Percentiles rank a stretch among this genome's conserved stretches.
Conservation (phyloP, 805 yeast species). For the Saccharomycopsis guyanensis region DNA sequence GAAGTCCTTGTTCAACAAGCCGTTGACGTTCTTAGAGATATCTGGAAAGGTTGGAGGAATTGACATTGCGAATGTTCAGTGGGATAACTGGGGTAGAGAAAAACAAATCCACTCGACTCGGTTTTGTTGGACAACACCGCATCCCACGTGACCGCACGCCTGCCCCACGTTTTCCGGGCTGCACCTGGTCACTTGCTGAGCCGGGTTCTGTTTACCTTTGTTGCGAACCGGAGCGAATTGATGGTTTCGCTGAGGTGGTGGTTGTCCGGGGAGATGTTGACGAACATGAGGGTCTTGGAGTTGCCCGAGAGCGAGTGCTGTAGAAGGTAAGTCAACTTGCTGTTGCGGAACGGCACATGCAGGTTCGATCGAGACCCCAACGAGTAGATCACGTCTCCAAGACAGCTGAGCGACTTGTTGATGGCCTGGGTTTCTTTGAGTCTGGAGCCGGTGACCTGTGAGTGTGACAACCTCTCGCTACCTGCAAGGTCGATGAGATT, state of each 20-base stretch:
- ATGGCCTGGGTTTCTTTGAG: slow-evolving; percentile 83
- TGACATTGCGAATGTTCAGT: slow-evolving; percentile 32
- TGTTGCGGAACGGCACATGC: slow-evolving; percentile 91
- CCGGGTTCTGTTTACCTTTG: slow-evolving; percentile 67
- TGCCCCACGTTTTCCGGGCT: not conserved
- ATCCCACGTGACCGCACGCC: not conserved
- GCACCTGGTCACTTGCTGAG: too few relatives aligned
- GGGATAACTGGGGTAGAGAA: not conserved
- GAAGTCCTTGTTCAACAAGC: slow-evolving; percentile 84
- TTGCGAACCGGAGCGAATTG: slow-evolving; percentile 83
- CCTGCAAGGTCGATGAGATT: slow-evolving; percentile 92
- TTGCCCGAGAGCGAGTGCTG: slow-evolving; percentile 80
- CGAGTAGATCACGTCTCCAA: slow-evolving; percentile 84
- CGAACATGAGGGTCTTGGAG: slow-evolving; percentile 91
- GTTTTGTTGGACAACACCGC: too few relatives aligned
- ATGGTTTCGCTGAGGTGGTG: slow-evolving; percentile 67
- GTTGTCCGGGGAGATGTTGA: slow-evolving; percentile 66
- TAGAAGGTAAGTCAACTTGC: slow-evolving; percentile 79
- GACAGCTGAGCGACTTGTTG: slow-evolving; percentile 76
- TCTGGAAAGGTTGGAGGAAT: slow-evolving; percentile 90
- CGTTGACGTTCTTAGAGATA: slow-evolving; percentile 87
- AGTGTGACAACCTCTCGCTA: slow-evolving; percentile 71
- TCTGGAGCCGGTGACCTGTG: slow-evolving; percentile 75
- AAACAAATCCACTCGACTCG: too few relatives aligned
- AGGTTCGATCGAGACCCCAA: slow-evolving; percentile 44